These are phyloP conservation scores for Fusarium devonianum DNA, from an alignment of 2,329 filamentous ascomycete species.

Conservation along the genomic window DNA sequence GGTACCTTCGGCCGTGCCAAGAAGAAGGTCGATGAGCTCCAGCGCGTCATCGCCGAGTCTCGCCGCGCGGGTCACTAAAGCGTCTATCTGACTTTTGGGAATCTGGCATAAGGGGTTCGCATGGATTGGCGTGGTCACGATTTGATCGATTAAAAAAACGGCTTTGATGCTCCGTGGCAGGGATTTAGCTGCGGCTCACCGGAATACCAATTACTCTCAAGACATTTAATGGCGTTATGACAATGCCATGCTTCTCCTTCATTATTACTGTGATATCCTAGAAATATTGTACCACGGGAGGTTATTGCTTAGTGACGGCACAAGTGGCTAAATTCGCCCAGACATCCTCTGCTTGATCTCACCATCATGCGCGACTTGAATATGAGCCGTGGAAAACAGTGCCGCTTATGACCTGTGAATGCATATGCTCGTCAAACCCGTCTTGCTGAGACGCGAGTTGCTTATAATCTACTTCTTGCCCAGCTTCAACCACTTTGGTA, in stretches of 20 bases:
- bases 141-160: constrained; percentile 44
- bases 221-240: constrained; percentile 39
- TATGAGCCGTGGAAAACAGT: constrained; percentile 14
- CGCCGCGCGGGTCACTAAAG: constrained; percentile 71
- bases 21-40: constrained; percentile 99
- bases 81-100: constrained; percentile 38
- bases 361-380: neutral
- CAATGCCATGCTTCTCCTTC: constrained; percentile 22
- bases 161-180: constrained; percentile 44
- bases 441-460: neutral
- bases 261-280: no score
- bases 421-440: constrained; percentile 2
- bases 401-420: constrained; percentile 21
- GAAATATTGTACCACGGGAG: no score
- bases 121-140: constrained; percentile 50
- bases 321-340: no score
- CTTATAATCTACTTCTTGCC: constrained; percentile 66
- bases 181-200: constrained; percentile 45
- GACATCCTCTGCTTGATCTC: no score
- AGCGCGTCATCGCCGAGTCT: constrained; percentile 96
- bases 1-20: constrained; percentile 98
- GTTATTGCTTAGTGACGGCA: no score
- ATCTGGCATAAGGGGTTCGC: constrained; percentile 43
- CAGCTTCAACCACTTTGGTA: constrained; percentile 77
- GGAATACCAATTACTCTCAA: constrained; percentile 48